Evolutionary conservation across 768 basidiomycete genomes (phyloP).

Genomic region (Psilocybe azurescens): DNA sequence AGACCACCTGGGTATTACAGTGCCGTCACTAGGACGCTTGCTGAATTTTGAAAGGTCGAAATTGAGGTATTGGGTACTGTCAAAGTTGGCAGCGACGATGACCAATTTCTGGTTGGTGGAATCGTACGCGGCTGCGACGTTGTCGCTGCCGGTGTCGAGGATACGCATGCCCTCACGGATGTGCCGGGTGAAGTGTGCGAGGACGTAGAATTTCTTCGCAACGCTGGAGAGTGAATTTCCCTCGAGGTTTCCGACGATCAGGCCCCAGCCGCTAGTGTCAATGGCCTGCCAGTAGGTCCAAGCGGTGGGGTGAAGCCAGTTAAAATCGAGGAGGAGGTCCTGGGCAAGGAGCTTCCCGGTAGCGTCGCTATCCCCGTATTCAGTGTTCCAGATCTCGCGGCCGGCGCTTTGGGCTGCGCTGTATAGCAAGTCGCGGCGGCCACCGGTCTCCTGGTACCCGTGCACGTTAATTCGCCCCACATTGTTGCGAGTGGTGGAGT

Average conservation of each 20-base stretch:
- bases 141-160: conserved; percentile 19
- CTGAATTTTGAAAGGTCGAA: conserved; percentile 24
- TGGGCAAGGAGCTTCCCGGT: conserved; percentile 21
- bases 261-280: conserved; percentile 19
- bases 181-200: conserved; percentile 22
- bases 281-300: conserved; percentile 26
- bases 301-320: conserved; percentile 22
- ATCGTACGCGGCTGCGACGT: conserved; percentile 21
- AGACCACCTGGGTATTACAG: conserved; percentile 16
- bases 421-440: conserved; percentile 19
- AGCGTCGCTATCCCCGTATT: conserved; percentile 22
- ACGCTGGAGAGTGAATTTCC: conserved; percentile 15
- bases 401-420: conserved; percentile 17
- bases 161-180: conserved; percentile 23
- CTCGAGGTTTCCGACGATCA: conserved; percentile 19
- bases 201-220: conserved; percentile 20
- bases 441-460: conserved; percentile 20
- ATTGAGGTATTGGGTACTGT: conserved; percentile 19
- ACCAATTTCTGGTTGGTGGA: conserved; percentile 14
- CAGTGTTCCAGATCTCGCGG: conserved; percentile 22
- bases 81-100: conserved; percentile 23
- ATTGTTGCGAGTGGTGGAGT: conserved; percentile 15
- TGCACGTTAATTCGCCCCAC: conserved; percentile 24
- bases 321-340: conserved; percentile 22
- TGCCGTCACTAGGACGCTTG: conserved; percentile 13